A percentile compares a stretch with the other conserved stretches of the same genome.
These are phyloP conservation scores for Litchi chinensis DNA, from an alignment of 345 rosid genomes.

Conservation along the genomic window DNA sequence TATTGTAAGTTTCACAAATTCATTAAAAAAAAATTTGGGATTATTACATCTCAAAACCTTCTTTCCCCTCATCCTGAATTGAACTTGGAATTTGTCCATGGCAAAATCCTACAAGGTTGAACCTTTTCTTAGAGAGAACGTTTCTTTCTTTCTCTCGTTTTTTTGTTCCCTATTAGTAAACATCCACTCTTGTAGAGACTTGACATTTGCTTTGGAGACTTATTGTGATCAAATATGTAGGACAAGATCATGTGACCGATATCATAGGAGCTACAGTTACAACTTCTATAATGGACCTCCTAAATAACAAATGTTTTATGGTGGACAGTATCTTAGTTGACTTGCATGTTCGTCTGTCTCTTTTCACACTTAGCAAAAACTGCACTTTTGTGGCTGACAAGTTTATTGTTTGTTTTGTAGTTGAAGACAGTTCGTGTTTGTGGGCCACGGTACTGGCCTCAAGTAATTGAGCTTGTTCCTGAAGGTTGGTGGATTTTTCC, in stretches of 20 bases:
- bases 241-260: not conserved
- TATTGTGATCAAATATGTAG: not conserved
- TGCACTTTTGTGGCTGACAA: not conserved
- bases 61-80: not conserved
- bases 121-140: not conserved
- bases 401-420: conserved; percentile 62
- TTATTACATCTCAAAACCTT: not conserved
- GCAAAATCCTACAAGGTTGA: not conserved
- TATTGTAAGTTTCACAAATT: conserved; percentile 60
- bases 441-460: conserved; percentile 99
- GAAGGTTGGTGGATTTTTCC: conserved; percentile 57
- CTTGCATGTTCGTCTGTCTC: not conserved
- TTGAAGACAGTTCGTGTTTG: conserved; percentile 76
- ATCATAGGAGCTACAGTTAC: not conserved
- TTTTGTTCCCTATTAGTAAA: not conserved
- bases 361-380: not conserved
- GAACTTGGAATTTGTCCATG: conserved; percentile 7
- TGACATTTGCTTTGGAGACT: not conserved
- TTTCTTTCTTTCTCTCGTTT: not conserved
- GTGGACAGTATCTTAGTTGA: not conserved
- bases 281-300: not conserved
- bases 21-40: not conserved
- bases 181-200: not conserved
- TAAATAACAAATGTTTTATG: not conserved
- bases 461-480: conserved; percentile 77